Conservation (phyloP, 305 asterid species). For the Plantago coronopus region DNA sequence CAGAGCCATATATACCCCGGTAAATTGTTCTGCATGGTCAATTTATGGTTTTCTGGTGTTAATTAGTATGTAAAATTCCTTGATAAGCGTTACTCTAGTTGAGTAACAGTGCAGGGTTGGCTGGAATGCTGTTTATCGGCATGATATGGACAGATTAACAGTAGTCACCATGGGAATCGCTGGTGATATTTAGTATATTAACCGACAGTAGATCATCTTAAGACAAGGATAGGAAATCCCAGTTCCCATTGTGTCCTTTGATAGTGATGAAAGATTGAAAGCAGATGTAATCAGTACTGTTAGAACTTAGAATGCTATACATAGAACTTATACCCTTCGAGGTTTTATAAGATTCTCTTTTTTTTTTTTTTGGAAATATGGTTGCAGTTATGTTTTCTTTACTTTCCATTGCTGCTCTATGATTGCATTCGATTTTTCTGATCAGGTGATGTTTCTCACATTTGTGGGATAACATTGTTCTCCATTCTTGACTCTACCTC, state of each 20-base stretch:
- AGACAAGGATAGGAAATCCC: slow-evolving; percentile 14
- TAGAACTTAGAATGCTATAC: neutral
- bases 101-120: slow-evolving; percentile 26
- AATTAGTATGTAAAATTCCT: slow-evolving; percentile 31
- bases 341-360: neutral
- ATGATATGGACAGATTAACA: slow-evolving; percentile 20
- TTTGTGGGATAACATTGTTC: no score
- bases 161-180: slow-evolving; percentile 26
- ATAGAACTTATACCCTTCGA: neutral
- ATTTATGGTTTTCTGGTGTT: slow-evolving; percentile 22
- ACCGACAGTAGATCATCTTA: slow-evolving; percentile 5
- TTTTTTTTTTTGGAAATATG: neutral
- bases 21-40: slow-evolving; percentile 39
- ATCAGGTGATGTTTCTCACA: no score
- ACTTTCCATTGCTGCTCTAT: no score
- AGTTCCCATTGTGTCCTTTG: neutral
- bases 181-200: slow-evolving; percentile 15
- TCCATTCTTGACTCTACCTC: no score
- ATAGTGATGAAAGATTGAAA: neutral
- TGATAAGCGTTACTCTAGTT: slow-evolving; percentile 21
- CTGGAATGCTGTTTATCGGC: slow-evolving; percentile 15
- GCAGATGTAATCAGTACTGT: neutral
- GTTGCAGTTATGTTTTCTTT: neutral
- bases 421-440: no score
- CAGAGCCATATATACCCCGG: slow-evolving; percentile 23